Conservation (phyloP, 1,284 basidiomycete species). For the Austropuccinia psidii region DNA sequence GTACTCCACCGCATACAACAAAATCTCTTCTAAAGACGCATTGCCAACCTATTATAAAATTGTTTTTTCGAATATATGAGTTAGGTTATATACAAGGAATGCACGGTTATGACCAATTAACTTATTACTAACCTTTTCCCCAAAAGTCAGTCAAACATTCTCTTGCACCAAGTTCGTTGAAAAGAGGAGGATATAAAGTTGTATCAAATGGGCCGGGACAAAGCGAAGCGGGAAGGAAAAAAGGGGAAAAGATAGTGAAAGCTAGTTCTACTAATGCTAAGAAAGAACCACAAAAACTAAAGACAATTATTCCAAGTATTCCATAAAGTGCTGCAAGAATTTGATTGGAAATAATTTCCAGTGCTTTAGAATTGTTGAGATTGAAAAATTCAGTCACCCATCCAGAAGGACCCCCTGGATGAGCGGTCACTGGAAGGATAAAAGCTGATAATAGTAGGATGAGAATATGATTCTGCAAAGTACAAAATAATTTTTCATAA, state of each 20-base stretch:
- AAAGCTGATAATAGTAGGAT: not conserved
- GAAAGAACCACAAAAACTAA: not conserved
- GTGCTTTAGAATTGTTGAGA: not conserved
- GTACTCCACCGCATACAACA: not conserved
- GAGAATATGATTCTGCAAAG: not conserved
- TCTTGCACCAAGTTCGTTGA: not conserved
- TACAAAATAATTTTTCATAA: not conserved
- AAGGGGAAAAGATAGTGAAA: not conserved
- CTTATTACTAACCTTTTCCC: not conserved
- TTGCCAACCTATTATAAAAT: slow-evolving; percentile 7
- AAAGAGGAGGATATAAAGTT: not conserved
- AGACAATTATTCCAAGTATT: not conserved
- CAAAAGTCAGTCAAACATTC: not conserved
- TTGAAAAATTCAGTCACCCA: not conserved
- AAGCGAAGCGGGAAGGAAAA: not conserved
- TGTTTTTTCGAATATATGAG: not conserved
- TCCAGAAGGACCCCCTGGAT: not conserved
- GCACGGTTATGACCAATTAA: too few relatives aligned
- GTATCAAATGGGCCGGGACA: not conserved
- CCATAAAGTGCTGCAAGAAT: not conserved
- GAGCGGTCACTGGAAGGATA: not conserved
- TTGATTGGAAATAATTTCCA: not conserved
- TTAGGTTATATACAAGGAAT: too few relatives aligned
- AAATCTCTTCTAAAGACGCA: slow-evolving; percentile 23
- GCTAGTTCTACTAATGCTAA: not conserved